phyloP scores from a whole-genome alignment of 371 early-diverging fungal genomes.

The Choanephora cucurbitarum region DNA sequence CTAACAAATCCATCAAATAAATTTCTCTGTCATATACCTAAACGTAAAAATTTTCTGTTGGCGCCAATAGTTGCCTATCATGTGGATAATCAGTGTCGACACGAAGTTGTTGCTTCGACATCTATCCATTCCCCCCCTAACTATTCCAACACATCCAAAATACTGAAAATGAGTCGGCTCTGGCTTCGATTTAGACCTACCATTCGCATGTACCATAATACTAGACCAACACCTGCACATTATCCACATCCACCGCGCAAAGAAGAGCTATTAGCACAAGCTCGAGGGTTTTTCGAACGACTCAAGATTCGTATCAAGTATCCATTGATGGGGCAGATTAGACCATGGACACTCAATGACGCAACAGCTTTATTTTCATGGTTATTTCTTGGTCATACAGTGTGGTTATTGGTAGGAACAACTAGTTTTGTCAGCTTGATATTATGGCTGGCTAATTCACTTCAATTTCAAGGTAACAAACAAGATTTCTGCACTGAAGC shows the following conservation, averaged over 20 bases:
- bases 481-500: too few relatives aligned
- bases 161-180: background rate
- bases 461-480: conserved; percentile 82
- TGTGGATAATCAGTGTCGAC: background rate
- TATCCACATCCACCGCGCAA: conserved; percentile 20
- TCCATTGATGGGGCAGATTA: conserved; percentile 65
- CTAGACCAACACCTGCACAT: background rate
- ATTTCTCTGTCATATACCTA: background rate
- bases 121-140: background rate
- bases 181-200: background rate
- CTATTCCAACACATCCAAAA: background rate
- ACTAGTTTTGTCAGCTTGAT: conserved; percentile 88
- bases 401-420: conserved; percentile 87
- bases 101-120: background rate
- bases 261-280: conserved; percentile 48
- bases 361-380: conserved; percentile 88
- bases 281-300: conserved; percentile 52
- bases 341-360: conserved; percentile 88
- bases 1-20: background rate
- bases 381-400: conserved; percentile 84
- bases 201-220: background rate
- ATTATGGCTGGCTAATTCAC: conserved; percentile 80
- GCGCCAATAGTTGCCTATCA: background rate
- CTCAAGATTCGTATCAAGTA: conserved; percentile 60
- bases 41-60: conserved; percentile 2